Percentiles rank a stretch among this genome's conserved stretches.
These are phyloP conservation scores for Lasiosphaeria miniovina DNA, from an alignment of 495 filamentous ascomycete genomes.

Conservation along the genomic window DNA sequence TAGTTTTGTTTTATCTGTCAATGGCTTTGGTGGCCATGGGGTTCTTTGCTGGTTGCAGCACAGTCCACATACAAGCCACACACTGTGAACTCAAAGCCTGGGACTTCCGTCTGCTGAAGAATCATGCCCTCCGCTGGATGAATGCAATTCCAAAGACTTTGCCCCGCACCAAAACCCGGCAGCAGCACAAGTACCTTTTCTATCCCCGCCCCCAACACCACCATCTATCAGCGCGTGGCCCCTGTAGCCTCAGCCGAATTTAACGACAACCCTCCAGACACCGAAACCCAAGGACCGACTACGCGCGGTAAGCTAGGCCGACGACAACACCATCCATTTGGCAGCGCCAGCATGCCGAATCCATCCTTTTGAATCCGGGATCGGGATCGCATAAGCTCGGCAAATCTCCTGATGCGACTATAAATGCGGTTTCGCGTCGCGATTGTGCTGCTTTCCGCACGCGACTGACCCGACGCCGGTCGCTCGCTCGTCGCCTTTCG, in stretches of 20 bases:
- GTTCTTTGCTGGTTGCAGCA: too few relatives aligned
- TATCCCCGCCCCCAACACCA: background rate
- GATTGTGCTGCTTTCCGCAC: conserved; percentile 40
- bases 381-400: conserved; percentile 38
- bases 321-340: conserved; percentile 28
- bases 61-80: too few relatives aligned
- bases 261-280: conserved; percentile 20
- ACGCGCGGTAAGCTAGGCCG: conserved; percentile 7
- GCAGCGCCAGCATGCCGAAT: conserved; percentile 32
- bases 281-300: conserved; percentile 22
- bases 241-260: conserved; percentile 24
- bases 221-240: conserved; percentile 1
- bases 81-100: too few relatives aligned
- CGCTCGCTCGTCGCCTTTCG: conserved; percentile 6
- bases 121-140: background rate
- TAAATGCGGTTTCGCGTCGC: conserved; percentile 40
- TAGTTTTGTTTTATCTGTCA: too few relatives aligned
- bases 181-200: conserved; percentile 2
- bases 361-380: conserved; percentile 34
- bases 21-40: too few relatives aligned
- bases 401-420: conserved; percentile 33
- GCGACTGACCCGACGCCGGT: conserved; percentile 36
- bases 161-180: conserved; percentile 1
- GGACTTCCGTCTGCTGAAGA: too few relatives aligned
- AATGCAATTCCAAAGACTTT: conserved; percentile 8